Conservation (phyloP, 257 asterid genomes). For the Solanum sparsipilum region DNA sequence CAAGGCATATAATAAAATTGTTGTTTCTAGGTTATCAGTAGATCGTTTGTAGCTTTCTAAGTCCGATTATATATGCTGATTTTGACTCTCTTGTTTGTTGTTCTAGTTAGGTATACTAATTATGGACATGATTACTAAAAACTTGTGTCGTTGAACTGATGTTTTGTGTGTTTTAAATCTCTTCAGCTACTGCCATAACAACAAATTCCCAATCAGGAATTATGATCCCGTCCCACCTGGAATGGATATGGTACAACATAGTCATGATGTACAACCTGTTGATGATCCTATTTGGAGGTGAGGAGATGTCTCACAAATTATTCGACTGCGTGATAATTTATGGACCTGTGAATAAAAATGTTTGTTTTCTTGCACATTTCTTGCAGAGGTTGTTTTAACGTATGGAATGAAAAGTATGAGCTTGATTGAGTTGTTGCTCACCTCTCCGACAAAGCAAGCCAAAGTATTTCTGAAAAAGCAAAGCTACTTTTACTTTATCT, state of each 20-base stretch:
- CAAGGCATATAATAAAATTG: too few species aligned
- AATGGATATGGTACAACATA: background rate
- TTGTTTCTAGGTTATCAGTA: background rate
- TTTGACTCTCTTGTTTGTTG: background rate
- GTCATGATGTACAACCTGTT: constrained; percentile 13
- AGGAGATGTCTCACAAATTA: constrained; percentile 5
- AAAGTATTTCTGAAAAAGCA: constrained; percentile 31
- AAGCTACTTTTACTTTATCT: constrained; percentile 28
- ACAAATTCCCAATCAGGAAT: background rate
- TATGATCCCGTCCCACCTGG: background rate
- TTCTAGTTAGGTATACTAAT: background rate
- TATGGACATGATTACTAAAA: background rate
- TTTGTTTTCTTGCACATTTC: background rate
- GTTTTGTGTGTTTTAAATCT: background rate
- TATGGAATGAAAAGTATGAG: constrained; percentile 15
- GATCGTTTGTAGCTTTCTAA: background rate
- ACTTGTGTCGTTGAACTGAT: background rate
- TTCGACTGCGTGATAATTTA: background rate
- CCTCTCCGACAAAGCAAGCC: background rate
- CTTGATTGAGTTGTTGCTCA: constrained; percentile 45
- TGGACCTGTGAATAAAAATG: background rate
- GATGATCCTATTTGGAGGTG: constrained; percentile 54
- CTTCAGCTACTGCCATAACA: constrained; percentile 12
- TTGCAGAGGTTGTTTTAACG: constrained; percentile 31
- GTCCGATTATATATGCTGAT: background rate